A percentile compares a stretch with the other conserved stretches of the same genome.
Conservation (phyloP, 2,329 filamentous ascomycete species). For the Shiraia bambusicola region DNA sequence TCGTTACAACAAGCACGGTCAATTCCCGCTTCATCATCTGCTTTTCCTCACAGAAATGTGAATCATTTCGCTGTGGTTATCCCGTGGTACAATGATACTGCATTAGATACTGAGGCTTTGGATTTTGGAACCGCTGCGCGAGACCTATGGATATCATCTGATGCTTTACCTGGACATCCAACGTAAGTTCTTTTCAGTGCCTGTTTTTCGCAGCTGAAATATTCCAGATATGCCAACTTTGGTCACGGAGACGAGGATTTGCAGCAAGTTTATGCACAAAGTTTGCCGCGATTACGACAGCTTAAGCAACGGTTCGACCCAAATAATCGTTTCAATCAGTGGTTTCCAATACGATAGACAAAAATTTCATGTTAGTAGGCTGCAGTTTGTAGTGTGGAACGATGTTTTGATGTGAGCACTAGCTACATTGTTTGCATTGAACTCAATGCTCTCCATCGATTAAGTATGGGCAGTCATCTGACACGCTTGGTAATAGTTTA, state of each 20-base stretch:
- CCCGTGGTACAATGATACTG: constrained; percentile 42
- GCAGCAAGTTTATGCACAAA: constrained; percentile 9
- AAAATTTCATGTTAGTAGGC: not conserved
- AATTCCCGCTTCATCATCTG: constrained; percentile 2
- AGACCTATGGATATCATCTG: constrained; percentile 4
- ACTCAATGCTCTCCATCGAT: no score
- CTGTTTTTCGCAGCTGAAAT: not conserved
- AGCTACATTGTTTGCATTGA: no score
- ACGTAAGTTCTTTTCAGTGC: constrained; percentile 3
- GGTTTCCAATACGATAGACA: constrained; percentile 5
- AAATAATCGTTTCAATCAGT: constrained; percentile 8
- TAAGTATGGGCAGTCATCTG: no score
- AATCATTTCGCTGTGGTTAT: constrained; percentile 40
- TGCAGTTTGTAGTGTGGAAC: no score
- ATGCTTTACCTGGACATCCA: not conserved
- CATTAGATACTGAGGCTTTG: constrained; percentile 36
- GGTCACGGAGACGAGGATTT: constrained; percentile 7
- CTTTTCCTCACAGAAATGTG: constrained; percentile 33
- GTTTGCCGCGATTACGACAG: constrained; percentile 4
- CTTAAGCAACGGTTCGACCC: constrained; percentile 15
- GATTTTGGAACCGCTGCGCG: constrained; percentile 24
- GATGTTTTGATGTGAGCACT: no score
- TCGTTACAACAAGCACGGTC: constrained; percentile 26
- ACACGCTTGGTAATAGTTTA: no score
- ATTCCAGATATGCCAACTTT: constrained; percentile 14